phyloP scores from a whole-genome alignment of 2,329 filamentous ascomycete genomes.

The Nemania bipapillata region DNA sequence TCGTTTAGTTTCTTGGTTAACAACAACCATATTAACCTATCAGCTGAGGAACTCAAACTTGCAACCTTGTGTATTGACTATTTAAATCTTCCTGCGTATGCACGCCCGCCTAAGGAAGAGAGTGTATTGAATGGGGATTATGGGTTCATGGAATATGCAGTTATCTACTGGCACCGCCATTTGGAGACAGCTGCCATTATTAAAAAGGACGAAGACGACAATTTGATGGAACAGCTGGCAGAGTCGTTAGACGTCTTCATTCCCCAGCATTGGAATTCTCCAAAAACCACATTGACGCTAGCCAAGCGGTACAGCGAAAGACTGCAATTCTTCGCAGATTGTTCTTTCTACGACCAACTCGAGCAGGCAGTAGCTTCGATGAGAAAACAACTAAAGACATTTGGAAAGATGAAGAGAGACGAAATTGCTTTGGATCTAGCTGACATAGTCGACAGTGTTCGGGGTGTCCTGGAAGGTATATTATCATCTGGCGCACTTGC shows the following conservation, averaged over 20 bases:
- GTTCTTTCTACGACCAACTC: conserved; percentile 3
- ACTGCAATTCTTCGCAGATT: not conserved
- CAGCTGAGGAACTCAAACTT: conserved; percentile 6
- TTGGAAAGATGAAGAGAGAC: conserved; percentile 11
- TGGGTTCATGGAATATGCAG: conserved; percentile 15
- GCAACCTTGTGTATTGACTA: conserved; percentile 18
- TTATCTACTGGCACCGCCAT: conserved; percentile 15
- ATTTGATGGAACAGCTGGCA: conserved; percentile 1
- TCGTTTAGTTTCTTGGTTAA: conserved; percentile 4
- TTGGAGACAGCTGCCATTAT: conserved; percentile 8
- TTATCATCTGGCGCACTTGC: not conserved
- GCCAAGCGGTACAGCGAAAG: not conserved
- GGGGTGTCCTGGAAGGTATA: not conserved
- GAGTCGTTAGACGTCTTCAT: conserved; percentile 11
- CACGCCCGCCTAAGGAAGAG: not conserved
- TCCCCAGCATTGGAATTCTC: conserved; percentile 2
- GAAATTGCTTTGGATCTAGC: conserved; percentile 12
- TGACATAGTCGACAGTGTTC: conserved; percentile 1
- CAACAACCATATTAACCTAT: not conserved
- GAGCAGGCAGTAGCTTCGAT: conserved; percentile 9
- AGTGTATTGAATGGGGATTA: conserved; percentile 7
- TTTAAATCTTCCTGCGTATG: conserved; percentile 9
- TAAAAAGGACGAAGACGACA: not conserved
- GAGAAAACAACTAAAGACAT: not conserved
- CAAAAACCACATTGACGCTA: not conserved